Evolutionary conservation across 306 rosid species (phyloP).

Genomic region (Lablab purpureus): DNA sequence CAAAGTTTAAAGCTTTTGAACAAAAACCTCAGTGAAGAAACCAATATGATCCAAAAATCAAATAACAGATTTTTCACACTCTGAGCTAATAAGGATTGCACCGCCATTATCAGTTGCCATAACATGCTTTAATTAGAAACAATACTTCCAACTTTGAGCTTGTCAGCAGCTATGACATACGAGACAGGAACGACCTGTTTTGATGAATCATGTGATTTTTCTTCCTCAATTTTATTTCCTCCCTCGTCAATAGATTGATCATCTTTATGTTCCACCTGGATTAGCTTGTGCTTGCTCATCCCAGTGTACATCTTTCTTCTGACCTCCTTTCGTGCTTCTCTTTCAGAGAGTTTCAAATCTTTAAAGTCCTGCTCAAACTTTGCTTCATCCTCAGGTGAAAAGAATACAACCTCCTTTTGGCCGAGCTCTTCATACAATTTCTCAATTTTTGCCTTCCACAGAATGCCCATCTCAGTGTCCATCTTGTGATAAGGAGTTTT

Average conservation of each 20-base stretch:
- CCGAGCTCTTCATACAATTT: slow-evolving; percentile 79
- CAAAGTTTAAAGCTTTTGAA: slow-evolving; percentile 14
- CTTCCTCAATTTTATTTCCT: slow-evolving; percentile 31
- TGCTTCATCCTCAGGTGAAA: slow-evolving; percentile 73
- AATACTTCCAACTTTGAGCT: slow-evolving; percentile 47
- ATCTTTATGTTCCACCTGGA: slow-evolving; percentile 46
- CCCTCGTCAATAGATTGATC: slow-evolving; percentile 48
- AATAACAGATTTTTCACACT: background rate
- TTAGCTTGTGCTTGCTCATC: slow-evolving; percentile 56
- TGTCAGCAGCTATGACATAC: slow-evolving; percentile 52
- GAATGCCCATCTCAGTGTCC: slow-evolving; percentile 90
- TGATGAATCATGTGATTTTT: slow-evolving; percentile 44
- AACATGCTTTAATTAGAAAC: slow-evolving; percentile 44
- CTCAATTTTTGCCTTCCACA: slow-evolving; percentile 93
- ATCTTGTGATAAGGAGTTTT: slow-evolving; percentile 91
- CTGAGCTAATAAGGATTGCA: slow-evolving; percentile 32
- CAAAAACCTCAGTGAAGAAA: slow-evolving; percentile 17
- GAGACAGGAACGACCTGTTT: slow-evolving; percentile 58
- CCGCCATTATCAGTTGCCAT: slow-evolving; percentile 17
- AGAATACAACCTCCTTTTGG: slow-evolving; percentile 71
- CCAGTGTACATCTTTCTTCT: slow-evolving; percentile 61
- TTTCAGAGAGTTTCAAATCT: slow-evolving; percentile 71
- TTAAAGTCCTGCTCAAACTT: slow-evolving; percentile 71
- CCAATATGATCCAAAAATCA: slow-evolving; percentile 29
- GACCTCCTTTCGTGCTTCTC: slow-evolving; percentile 65